phyloP scores from a whole-genome alignment of 345 rosid genomes.

The Ceriops decandra region DNA sequence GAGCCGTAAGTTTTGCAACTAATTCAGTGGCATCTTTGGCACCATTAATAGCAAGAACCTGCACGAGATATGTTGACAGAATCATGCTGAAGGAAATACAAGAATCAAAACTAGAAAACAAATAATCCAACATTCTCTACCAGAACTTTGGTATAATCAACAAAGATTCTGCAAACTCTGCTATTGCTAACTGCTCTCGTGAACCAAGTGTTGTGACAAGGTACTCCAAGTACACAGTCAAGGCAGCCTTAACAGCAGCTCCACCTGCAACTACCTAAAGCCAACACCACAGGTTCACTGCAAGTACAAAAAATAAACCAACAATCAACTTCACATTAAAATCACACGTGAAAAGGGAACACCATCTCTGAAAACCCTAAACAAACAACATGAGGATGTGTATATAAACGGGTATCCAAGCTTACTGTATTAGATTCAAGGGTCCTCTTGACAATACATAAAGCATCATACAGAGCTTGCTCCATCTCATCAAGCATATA shows the following conservation, averaged over 20 bases:
- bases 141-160: constrained; percentile 82
- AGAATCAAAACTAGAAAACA: too few relatives aligned
- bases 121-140: too few relatives aligned
- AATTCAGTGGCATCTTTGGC: constrained; percentile 96
- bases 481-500: constrained; percentile 99
- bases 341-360: not conserved
- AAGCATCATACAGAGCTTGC: constrained; percentile 85
- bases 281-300: constrained; percentile 2
- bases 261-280: constrained; percentile 96
- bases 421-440: constrained; percentile 88
- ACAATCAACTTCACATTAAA: not conserved
- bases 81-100: not conserved
- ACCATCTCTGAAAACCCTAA: not conserved
- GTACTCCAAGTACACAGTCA: constrained; percentile 85
- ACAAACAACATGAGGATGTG: not conserved
- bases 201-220: constrained; percentile 93
- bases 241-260: constrained; percentile 94
- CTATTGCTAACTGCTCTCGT: constrained; percentile 89
- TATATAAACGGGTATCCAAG: constrained; percentile 4
- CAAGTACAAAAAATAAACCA: not conserved
- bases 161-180: constrained; percentile 91
- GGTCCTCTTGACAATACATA: constrained; percentile 87
- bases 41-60: constrained; percentile 98
- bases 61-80: constrained; percentile 1
- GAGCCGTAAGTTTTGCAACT: constrained; percentile 87